Base-by-base conservation (phyloP, 108 stramenopile species). In the Epithemia pelagica region DNA sequence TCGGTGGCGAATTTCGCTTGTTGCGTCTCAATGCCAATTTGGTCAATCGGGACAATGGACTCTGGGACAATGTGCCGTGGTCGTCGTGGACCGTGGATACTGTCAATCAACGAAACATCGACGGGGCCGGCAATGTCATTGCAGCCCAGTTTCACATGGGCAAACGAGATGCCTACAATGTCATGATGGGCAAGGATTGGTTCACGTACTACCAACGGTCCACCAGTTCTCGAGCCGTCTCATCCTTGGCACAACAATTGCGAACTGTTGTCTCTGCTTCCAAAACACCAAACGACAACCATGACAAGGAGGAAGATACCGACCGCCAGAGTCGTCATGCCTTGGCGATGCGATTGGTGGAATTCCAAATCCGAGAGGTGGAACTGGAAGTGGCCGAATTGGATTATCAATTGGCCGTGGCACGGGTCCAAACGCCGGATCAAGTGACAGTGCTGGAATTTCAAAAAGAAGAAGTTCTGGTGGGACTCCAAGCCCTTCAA, bases 121-220 rank as follows among this genome's bases (percentile, higher is more conserved):
- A 93, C 76, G 87, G 85, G 15, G 81, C 92, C 8, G 66, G 67
- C 15, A 93, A 93, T 74, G 59, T 71, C 22, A 72, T 88, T n/a
- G 78, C 74, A 8, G 33, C 32, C 63, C 82, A 78, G 59, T 87
- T 70, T 61, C 69, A 84, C 24, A 66, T 80, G 60, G 96, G 92
- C 19, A 96, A 96, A 70, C 70, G 91, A 51, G 91, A 91, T 67
- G 92, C 92, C 1, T 95, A 86, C 74, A 79, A 87, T 63, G 72
- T 89, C n/a, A 74, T 95, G 55, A 77, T 82, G 76, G 94, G 94
- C 2, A 91, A 90, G 63, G 89, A 86, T 65, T 86, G 83, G 84
- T 52, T 27, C 26, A 27, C 25, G 7, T 58, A 23, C 30, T n/a
- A n/a, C n/a, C n/a, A n/a, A n/a, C 20, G 15, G 19, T 18, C 57